Evolutionary conservation across 148 eudicot genomes (phyloP), one percentile per base, ranked within the genome.

Genomic region (Chenopodium berlandieri): DNA sequence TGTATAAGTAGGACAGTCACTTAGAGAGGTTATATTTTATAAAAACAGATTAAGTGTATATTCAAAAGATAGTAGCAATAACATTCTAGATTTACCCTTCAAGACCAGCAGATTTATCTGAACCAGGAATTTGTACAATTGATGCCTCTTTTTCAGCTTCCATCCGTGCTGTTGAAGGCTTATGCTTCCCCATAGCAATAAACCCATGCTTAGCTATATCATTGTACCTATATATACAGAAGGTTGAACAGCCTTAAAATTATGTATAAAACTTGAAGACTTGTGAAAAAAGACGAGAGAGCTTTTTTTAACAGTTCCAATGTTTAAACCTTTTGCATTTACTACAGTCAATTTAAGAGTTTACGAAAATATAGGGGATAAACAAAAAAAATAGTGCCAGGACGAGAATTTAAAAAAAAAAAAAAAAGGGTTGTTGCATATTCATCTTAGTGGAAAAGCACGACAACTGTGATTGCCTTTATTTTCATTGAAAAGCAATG

Each of bases 201-300:
- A 92, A 91, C 56, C 98, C 99, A 81, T 86, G 91, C 80, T 90
- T 89, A 76, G 99, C 98, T 81, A 96, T 94, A 83, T 96, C 99
- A 85, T 85, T 94, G 90, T 96, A 96, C 99, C 99, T 96, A 78
- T 12, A 87, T 66, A 68, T 47, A 82, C 65, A 82, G 27, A 76
- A 58, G 71, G 78, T 66, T 48, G 44, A 82, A 73, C 75, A 64
- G 47, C 67, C 64, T 30, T 73, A 63, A 22, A 46, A 77, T 20
- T 12, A 20, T 10, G 77, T 14, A 67, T 17, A 54, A 75, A 69
- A 14, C 40, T n/a, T 25, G 58, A 73, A 11, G 12, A 48, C 20
- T 70, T 46, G 58, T 67, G 48, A 62, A 9, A 58, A 17, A 12
- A 7, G 48, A 48, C 54, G 63, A 71, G 34, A 25, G 20, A 81